These are phyloP conservation scores for Orychophragmus violaceus DNA, from an alignment of 345 rosid genomes.

Conservation along the genomic window DNA sequence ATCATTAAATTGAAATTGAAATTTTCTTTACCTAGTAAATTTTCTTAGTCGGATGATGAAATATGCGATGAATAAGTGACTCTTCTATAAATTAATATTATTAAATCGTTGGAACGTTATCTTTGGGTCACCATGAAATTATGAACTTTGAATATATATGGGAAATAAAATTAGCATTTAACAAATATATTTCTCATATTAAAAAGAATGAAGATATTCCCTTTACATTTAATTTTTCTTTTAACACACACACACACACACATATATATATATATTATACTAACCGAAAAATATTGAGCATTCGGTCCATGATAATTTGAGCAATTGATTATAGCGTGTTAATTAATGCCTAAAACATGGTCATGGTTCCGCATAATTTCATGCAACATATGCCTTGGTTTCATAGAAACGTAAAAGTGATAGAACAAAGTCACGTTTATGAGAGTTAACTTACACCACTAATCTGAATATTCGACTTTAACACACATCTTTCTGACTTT, in stretches of 20 bases:
- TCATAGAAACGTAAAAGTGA: neutral
- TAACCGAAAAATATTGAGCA: neutral
- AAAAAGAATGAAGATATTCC: neutral
- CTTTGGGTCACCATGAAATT: neutral
- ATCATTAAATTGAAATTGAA: neutral
- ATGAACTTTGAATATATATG: neutral
- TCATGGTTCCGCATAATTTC: neutral
- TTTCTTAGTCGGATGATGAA: neutral
- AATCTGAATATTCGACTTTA: neutral
- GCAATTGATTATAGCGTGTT: neutral
- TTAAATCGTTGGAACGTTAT: neutral
- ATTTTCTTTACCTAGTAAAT: neutral
- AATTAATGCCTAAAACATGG: neutral
- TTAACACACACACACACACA: too few relatives aligned
- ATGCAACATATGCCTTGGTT: neutral
- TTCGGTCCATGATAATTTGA: too few relatives aligned
- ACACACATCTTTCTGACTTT: neutral
- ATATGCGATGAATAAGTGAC: neutral
- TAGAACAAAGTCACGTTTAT: neutral
- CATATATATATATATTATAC: too few relatives aligned
- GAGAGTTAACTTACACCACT: neutral
- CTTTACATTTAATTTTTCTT: too few relatives aligned
- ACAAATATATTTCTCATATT: neutral
- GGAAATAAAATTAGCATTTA: neutral
- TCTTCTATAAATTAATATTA: neutral